Evolutionary conservation across 495 filamentous ascomycete genomes (phyloP), one percentile per base, ranked within the genome.

Genomic region (Bryoglossum gracile): DNA sequence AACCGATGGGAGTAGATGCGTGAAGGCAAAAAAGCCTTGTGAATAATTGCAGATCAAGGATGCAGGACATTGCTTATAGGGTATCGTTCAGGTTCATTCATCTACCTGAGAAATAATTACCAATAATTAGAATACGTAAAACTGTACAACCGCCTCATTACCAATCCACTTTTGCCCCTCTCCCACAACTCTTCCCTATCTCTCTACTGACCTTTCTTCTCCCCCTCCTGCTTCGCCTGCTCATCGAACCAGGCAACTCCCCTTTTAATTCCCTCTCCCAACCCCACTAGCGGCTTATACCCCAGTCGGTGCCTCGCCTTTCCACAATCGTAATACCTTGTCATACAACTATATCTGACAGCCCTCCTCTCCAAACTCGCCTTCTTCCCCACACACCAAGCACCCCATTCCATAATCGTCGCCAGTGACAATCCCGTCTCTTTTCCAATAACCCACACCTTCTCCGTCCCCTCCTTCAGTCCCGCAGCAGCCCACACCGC

Each of bases 271-370:
- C 84, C 89, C 51, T 94, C 86, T 36, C 86, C 73, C 51, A 95
- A 65, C 17, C 70, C 68, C n/a, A 89, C 76, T 22, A 91, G 62
- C 3, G 89, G 86, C 55, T 62, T 46, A 64, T 94, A 95, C 19
- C 86, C 85, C 43, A 94, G 68, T 56, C 86, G 65, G 57, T 62
- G 70, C 71, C 82, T 87, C 41, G 89, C 89, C 76, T 94, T 95
- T n/a, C 78, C 69, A 44, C 87, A 85, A 50, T 82, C 80, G 59
- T 86, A 92, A 68, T 89, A 95, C 18, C 88, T 78, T 35, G 84
- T 86, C 83, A 90, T 92, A 65, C 81, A 84, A 55, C 71, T 78
- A 59, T 83, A 91, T 30, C 82, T 75, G 45, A 92, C 87, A 40
- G 79, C 75, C 61, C 83, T 75, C 57, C 82, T 72, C 38, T 78